Percentiles rank a stretch among this genome's conserved stretches.
Conservation (phyloP, 306 rosid genomes). For the Rosa lucieae region DNA sequence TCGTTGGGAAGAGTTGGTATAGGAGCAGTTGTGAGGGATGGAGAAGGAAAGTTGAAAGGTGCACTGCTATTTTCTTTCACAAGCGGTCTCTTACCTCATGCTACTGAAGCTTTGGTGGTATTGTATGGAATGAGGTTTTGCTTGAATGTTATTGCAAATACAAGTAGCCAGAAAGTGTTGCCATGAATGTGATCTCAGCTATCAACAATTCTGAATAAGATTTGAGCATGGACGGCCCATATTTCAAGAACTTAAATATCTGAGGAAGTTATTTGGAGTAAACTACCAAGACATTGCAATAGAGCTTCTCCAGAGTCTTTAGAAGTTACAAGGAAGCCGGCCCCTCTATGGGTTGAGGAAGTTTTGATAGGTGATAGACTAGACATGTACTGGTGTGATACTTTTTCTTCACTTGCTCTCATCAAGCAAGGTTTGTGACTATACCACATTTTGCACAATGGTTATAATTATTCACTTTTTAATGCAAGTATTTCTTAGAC, state of each 20-base stretch:
- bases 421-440: background rate
- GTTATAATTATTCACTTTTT: background rate
- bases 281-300: too few species aligned
- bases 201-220: background rate
- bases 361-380: too few species aligned
- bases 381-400: too few species aligned
- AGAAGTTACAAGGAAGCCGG: too few species aligned
- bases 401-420: too few species aligned
- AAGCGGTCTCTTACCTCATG: background rate
- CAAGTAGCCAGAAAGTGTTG: too few species aligned
- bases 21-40: background rate
- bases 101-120: background rate
- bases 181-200: background rate
- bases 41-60: background rate
- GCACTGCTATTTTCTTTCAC: background rate
- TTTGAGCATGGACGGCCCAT: background rate
- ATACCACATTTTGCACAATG: background rate
- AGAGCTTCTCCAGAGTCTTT: too few species aligned
- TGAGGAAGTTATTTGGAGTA: background rate
- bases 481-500: too few species aligned
- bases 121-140: background rate
- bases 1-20: background rate
- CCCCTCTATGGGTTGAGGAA: too few species aligned
- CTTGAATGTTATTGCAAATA: background rate
- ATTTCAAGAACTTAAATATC: background rate